Evolutionary conservation across 495 filamentous ascomycete species (phyloP).

Genomic region (Lepraria neglecta): DNA sequence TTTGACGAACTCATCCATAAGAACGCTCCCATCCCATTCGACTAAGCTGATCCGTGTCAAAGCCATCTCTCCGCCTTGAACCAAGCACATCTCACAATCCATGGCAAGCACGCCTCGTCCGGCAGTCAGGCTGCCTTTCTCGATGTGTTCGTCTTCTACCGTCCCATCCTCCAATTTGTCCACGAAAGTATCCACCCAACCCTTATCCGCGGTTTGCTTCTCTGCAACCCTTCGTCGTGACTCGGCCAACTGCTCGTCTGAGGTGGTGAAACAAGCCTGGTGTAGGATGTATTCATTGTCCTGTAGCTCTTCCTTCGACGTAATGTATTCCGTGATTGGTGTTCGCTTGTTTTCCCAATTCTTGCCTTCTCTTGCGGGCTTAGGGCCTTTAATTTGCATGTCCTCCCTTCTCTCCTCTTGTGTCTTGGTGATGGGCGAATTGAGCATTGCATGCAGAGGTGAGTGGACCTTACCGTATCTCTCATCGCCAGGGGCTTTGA

Average conservation of each 20-base stretch:
- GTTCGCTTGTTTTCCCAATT: constrained; percentile 64
- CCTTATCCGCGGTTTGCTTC: constrained; percentile 48
- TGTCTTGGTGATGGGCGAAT: constrained; percentile 58
- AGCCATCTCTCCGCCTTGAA: constrained; percentile 64
- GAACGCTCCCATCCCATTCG: constrained; percentile 71
- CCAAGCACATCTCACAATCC: constrained; percentile 96
- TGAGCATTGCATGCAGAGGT: constrained; percentile 71
- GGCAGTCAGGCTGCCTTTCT: constrained; percentile 74
- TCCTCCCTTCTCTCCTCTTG: constrained; percentile 51
- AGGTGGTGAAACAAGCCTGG: constrained; percentile 53
- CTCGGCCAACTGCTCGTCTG: constrained; percentile 39
- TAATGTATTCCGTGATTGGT: constrained; percentile 68
- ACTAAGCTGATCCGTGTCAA: constrained; percentile 84
- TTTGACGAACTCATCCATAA: constrained; percentile 89
- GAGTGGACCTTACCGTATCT: constrained; percentile 75
- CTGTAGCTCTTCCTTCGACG: constrained; percentile 61
- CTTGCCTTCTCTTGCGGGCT: constrained; percentile 51
- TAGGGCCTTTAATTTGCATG: constrained; percentile 48
- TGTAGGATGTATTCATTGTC: constrained; percentile 79
- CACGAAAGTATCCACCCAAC: constrained; percentile 81
- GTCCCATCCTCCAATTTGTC: constrained; percentile 56
- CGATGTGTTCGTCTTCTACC: constrained; percentile 60
- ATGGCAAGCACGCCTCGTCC: constrained; percentile 76
- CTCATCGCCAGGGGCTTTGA: constrained; percentile 76
- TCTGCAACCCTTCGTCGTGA: constrained; percentile 41